phyloP scores from a whole-genome alignment of 1,284 basidiomycete species.

The Cryptococcus sp. region DNA sequence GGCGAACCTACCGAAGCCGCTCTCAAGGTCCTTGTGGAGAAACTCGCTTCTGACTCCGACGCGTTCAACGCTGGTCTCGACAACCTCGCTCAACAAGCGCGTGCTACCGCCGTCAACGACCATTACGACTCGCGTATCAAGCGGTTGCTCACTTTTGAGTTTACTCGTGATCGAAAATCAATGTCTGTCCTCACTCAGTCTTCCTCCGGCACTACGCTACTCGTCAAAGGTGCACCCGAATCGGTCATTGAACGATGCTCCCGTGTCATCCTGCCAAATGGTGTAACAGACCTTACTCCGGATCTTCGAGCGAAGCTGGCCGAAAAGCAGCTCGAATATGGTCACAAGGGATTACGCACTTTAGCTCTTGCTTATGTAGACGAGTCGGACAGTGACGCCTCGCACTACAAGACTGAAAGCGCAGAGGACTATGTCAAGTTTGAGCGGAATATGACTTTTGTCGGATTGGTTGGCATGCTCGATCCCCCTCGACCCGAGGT shows the following conservation, averaged over 20 bases:
- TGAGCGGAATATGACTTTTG: slow-evolving; percentile 87
- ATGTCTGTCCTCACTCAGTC: slow-evolving; percentile 90
- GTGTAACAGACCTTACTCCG: slow-evolving; percentile 62
- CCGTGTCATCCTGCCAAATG: slow-evolving; percentile 68
- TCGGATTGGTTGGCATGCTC: slow-evolving; percentile 94
- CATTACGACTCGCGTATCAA: slow-evolving; percentile 72
- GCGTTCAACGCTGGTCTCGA: slow-evolving; percentile 60
- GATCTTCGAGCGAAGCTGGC: slow-evolving; percentile 66
- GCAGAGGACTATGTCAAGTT: slow-evolving; percentile 82
- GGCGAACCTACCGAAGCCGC: slow-evolving; percentile 98
- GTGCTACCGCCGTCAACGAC: slow-evolving; percentile 81
- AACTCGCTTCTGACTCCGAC: slow-evolving; percentile 60
- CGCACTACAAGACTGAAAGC: slow-evolving; percentile 76
- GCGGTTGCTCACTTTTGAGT: slow-evolving; percentile 91
- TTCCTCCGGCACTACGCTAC: slow-evolving; percentile 63
- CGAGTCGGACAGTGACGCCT: slow-evolving; percentile 70
- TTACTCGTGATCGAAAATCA: slow-evolving; percentile 96
- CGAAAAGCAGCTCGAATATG: slow-evolving; percentile 68
- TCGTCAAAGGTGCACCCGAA: slow-evolving; percentile 96
- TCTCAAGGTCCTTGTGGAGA: slow-evolving; percentile 89
- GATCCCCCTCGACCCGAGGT: slow-evolving; percentile 98
- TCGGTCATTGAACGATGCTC: slow-evolving; percentile 87
- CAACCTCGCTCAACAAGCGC: slow-evolving; percentile 61
- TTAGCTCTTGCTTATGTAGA: slow-evolving; percentile 89
- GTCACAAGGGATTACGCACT: slow-evolving; percentile 78